Evolutionary conservation across 2,329 filamentous ascomycete genomes (phyloP).

Genomic region (Xylariaceae sp.): DNA sequence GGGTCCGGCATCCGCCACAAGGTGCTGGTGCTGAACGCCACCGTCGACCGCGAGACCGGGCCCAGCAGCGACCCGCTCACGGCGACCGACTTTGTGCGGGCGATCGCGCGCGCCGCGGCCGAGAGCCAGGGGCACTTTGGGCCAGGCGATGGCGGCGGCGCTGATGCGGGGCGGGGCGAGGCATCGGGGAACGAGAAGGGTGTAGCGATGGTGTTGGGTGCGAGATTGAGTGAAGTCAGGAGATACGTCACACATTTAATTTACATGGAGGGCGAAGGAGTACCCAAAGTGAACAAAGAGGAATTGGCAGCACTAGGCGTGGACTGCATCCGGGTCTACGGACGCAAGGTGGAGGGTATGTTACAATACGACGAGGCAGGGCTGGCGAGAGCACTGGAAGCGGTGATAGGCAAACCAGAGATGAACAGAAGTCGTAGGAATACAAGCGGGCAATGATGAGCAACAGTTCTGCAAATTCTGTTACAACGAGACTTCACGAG

Average conservation of each 20-base stretch:
- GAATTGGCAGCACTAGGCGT: conserved; percentile 66
- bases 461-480: no score
- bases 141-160: background rate
- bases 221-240: conserved; percentile 38
- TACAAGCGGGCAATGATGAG: conserved; percentile 31
- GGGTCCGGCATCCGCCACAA: conserved; percentile 53
- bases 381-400: conserved; percentile 69
- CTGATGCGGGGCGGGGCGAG: conserved; percentile 3
- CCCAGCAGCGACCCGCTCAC: conserved; percentile 61
- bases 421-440: conserved; percentile 40
- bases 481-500: no score
- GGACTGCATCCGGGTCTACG: conserved; percentile 72
- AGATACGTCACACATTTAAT: conserved; percentile 81
- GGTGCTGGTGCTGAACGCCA: conserved; percentile 81
- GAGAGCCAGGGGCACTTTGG: conserved; percentile 53
- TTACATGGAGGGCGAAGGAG: conserved; percentile 67
- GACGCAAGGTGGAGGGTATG: conserved; percentile 51
- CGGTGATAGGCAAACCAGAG: conserved; percentile 61
- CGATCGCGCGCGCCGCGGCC: conserved; percentile 70
- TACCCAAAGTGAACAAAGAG: conserved; percentile 65
- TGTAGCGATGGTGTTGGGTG: background rate
- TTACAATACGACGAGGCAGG: conserved; percentile 73
- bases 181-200: conserved; percentile 18
- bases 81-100: conserved; percentile 76
- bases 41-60: conserved; percentile 80